Base-by-base conservation (phyloP, 495 filamentous ascomycete species). In the Hypoxylon fuscum region DNA sequence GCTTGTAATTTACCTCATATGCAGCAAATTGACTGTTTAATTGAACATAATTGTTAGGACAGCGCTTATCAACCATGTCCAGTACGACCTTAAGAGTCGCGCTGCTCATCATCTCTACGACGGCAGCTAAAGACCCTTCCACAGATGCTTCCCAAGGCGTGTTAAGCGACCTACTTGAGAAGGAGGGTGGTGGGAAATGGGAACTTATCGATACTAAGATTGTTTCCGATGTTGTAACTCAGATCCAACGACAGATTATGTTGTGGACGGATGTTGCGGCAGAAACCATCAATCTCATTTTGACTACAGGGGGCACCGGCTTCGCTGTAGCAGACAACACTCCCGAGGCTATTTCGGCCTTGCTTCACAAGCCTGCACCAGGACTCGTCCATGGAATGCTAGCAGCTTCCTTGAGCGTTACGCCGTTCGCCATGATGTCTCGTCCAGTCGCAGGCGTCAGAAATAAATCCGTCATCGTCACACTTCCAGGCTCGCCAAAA, bases 341-440 rank as follows among this genome's bases (percentile, higher is more conserved):
- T 0, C 95, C 95, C 9, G 95, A 99, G 79, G 93, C 95, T 17
- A 87, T 98, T 6, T 83, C 82, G 27, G 86, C 87, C 37, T 76
- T 98, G 38, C 81, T 98, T 18, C 87, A 97, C 71, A 93, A 89
- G 73, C 85, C 93, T 75, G 95, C 95, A 2, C 86, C 92, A 10
- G 95, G 95, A 10, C 77, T 98, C 48, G 88, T 97, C 20, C 93
- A 99, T 80, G 93, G 85, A 69, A 99, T 99, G 96, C 80, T 99
- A 45, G 79, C 92, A 20, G 82, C 92, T 35, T 97, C 96, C 3
- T 72, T 96, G 25, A 78, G 84, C 29, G 86, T 97, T 55, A 99
- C 95, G 4, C 92, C 93, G 42, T 99, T 98, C 77, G 96, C 94
- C n/a, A 87, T 96, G 78, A 98, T 98, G 95, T 89, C 95, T 52